Evolutionary conservation across 2,329 filamentous ascomycete species (phyloP), one percentile per base, ranked within the genome.

Genomic region (Sporothrix brunneoviolacea): DNA sequence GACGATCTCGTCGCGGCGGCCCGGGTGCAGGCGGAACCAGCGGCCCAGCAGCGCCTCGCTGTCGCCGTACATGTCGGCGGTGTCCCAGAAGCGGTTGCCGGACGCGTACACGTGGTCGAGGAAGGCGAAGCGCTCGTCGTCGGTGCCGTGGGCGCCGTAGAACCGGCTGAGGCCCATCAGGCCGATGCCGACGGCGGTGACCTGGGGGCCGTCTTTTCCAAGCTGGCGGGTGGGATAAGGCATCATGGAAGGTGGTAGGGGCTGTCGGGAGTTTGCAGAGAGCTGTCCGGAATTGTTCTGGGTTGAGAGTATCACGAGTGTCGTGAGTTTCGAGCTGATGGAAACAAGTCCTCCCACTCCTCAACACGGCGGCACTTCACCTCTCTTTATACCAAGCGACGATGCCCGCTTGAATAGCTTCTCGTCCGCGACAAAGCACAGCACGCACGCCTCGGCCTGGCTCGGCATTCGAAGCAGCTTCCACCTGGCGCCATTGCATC

Each of bases 171-270:
- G 54, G 51, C 58, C 71, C 73, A 76, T 76, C n/a, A 68, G 60
- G 41, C 74, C 74, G 35, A 73, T 68, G 22, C 73, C 74, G 6
- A 76, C 55, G n/a, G 63, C 64, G 6, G 67, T 67, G 38, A 77
- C 69, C 33, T 67, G 53, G 5, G 73, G 72, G 38, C 73, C 74
- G 55, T 73, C 64, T 55, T 65, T 67, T 51, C 74, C 73, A 15
- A 77, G 54, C 35, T 68, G 68, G 51, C 68, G 69, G 27, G 68
- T 72, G 10, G 62, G 60, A n/a, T 62, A 35, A 28, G 54, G 3
- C 52, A 54, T 54, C 28, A 15, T 24, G 16, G 15, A 4, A 36
- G 18, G 18, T 4, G 13, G 35, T 6, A 16, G 7, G 8, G 40
- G 15, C 10, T 4, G 7, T 9, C 9, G 15, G 13, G n/a, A 35